Base-by-base conservation (phyloP, 768 basidiomycete genomes). In the Clitopilus hobsonii region DNA sequence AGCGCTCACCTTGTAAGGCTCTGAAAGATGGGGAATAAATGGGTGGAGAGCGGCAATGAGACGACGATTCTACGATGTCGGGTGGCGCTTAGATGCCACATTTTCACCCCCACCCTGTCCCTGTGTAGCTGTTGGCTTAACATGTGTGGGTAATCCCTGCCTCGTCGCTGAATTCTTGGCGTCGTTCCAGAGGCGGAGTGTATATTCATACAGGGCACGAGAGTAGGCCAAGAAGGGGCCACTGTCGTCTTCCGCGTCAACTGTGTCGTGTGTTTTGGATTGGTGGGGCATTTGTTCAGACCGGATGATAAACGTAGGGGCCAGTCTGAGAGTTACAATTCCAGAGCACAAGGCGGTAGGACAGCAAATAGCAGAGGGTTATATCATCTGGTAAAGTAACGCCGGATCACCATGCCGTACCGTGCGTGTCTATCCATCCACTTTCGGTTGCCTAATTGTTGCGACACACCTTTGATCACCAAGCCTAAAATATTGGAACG, bases 131-230 rank as follows among this genome's bases (percentile, higher is more conserved):
- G 22, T 23, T n/a, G 23, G 27, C 27, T 18, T 16, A 32, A 24
- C 49, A 25, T 20, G 52, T 30, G 48, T 56, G 47, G 38, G 56
- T 45, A 49, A 22, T 52, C 48, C 30, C 29, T 68, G 70, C 63
- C 85, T 81, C 63, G 86, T 85, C 32, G 78, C 80, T 54, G 74
- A 64, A 60, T 78, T 77, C 62, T 84, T 74, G 5, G 85, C 84
- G 63, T 88, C 83, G 51, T 81, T 80, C 85, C 86, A 88, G 50
- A 86, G 75, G 38, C 66, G 74, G 51, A 87, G 76, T 25, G 87
- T 88, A 57, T 86, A 88, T 54, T 85, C 76, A 65, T 87, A 83
- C 28, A 89, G 69, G 41, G 84, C 76, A 61, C 80, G 83, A 16
- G 87, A 81, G 62, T 89, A 89, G 29, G 73, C 73, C 48, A 73